Base-by-base conservation (phyloP, 202 grass and related monocot genomes). In the Hordeum pubiflorum region DNA sequence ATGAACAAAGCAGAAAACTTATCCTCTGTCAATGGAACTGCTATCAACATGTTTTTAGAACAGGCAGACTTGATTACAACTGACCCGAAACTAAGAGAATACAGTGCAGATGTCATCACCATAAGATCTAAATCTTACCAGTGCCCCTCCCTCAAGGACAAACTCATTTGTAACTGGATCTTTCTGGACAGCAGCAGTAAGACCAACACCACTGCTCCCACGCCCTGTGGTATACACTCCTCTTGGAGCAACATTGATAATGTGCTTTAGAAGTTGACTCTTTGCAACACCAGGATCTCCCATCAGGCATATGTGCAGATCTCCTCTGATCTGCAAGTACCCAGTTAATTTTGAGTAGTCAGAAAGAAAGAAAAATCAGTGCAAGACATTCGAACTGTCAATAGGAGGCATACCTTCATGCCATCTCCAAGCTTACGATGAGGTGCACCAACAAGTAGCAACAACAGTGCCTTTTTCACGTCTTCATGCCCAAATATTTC, bases 401-500 rank as follows among this genome's bases (percentile, higher is more conserved):
- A 36, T 21, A 77, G 43, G 8, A 85, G 72, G 60, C 68, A 17
- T 87, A 97, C 97, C 97, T 97, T 99, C 97, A 99, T 99, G 78
- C 97, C 97, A 79, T 99, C 97, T 34, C 83, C 60, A 1, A 99
- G 97, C 59, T 99, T 99, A 58, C 97, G 78, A 75, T 93, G 93
- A 75, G 97, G 97, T 82, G 97, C 89, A 0, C 97, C 97, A 48
- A 99, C 97, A 86, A 99, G 97, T 77, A 99, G 93, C 50, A 99
- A 72, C 34, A 99, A 39, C 64, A 99, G 89, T 72, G 93, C 97
- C 56, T 99, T 99, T 72, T 99, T 99, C 3, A 99, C 97, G 58
- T 99, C 97, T 86, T 99, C 97, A 83, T 99, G 97, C 18, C 97
- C 97, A 89, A 99, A 99, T 92, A 99, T 99, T 91, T 99, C 97